phyloP scores from a whole-genome alignment of 129 eudicot species.

The Arctium lappa region DNA sequence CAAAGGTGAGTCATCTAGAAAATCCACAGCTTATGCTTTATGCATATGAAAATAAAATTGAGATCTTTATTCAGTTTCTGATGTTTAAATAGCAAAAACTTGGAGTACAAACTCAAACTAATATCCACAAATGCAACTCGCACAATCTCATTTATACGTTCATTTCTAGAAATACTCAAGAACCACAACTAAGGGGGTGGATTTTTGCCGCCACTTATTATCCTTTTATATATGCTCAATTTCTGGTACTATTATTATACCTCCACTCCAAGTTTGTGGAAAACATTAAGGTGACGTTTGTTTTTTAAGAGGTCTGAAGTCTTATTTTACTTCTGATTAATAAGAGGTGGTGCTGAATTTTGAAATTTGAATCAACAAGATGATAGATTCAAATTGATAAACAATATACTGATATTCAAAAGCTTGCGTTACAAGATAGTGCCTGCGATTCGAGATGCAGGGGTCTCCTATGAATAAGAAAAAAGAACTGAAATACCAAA shows the following conservation, averaged over 20 bases:
- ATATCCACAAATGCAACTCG: neutral
- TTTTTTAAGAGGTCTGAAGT: too few relatives aligned
- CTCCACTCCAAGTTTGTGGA: neutral
- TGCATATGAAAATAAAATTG: neutral
- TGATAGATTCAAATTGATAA: too few relatives aligned
- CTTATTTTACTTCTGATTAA: too few relatives aligned
- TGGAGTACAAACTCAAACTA: neutral
- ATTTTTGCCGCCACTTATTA: neutral
- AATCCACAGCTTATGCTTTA: neutral
- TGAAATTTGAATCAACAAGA: too few relatives aligned
- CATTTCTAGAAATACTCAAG: neutral
- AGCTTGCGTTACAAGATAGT: too few relatives aligned
- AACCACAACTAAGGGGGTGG: neutral
- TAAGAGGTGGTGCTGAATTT: too few relatives aligned
- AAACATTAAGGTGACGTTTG: too few relatives aligned
- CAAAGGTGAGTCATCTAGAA: neutral
- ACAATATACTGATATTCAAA: too few relatives aligned
- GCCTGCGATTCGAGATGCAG: too few relatives aligned
- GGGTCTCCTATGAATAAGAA: too few relatives aligned
- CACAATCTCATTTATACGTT: neutral
- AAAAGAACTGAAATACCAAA: too few relatives aligned
- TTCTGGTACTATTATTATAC: too few relatives aligned
- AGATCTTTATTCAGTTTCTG: neutral
- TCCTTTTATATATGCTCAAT: neutral
- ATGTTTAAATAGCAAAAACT: neutral